Percentiles rank a stretch among this genome's conserved stretches.
Conservation (phyloP, 2,329 filamentous ascomycete species). For the Penicillium digitatum region DNA sequence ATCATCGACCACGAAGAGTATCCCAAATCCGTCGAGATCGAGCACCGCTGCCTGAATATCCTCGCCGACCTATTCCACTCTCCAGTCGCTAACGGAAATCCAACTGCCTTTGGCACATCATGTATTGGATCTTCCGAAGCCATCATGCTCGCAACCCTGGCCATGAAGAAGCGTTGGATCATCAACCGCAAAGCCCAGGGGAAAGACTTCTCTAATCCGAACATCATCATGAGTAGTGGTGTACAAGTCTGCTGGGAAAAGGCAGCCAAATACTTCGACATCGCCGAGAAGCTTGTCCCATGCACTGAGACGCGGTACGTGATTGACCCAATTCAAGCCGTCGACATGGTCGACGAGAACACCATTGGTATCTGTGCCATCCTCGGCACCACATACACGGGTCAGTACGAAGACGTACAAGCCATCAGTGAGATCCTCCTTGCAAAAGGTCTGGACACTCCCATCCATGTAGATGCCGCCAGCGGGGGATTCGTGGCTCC, state of each 20-base stretch:
- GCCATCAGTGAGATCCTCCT: constrained; percentile 64
- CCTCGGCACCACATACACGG: constrained; percentile 68
- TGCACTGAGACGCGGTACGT: constrained; percentile 60
- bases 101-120: constrained; percentile 64
- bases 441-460: constrained; percentile 40
- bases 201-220: constrained; percentile 62
- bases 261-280: constrained; percentile 70
- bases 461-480: constrained; percentile 53
- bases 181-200: constrained; percentile 57
- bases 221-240: constrained; percentile 71
- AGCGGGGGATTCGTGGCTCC: constrained; percentile 44
- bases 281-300: constrained; percentile 49
- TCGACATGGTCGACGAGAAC: constrained; percentile 67
- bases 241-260: constrained; percentile 71
- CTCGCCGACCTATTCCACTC: constrained; percentile 62
- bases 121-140: constrained; percentile 70
- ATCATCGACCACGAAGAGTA: constrained; percentile 68
- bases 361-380: constrained; percentile 74
- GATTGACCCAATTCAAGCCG: constrained; percentile 61
- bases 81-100: constrained; percentile 49
- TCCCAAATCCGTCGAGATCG: constrained; percentile 58
- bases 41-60: constrained; percentile 65
- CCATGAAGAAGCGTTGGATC: constrained; percentile 73
- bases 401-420: constrained; percentile 69
- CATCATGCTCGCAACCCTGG: constrained; percentile 65